Evolutionary conservation across 108 stramenopile genomes (phyloP), one percentile per base, ranked within the genome.

Genomic region (Fistulifera pelliculosa): DNA sequence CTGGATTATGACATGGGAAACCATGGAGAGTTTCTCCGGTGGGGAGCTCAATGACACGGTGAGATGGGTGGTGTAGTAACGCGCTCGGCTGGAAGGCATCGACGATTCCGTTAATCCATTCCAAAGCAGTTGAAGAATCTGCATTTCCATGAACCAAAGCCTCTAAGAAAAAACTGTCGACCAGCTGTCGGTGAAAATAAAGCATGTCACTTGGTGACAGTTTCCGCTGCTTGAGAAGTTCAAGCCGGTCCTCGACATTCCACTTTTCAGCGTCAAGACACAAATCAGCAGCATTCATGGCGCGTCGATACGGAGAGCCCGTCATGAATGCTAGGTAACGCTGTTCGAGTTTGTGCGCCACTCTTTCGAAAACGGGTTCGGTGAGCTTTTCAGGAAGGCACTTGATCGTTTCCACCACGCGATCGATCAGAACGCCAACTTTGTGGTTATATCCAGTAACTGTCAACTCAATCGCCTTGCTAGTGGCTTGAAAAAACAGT

Each of bases 401-500:
- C 5, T 53, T 7, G 1, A 57, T 23, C 6, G 62, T 54, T 38
- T 76, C 63, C 31, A 94, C 47, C 16, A 84, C 44, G 0, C 68
- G 62, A 50, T 77, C 63, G 17, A 87, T 65, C 49, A 91, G 67
- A 8, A 70, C 57, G 45, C 55, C 52, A 16, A 79, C 70, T 61
- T 94, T 94, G 66, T 94, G 88, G 49, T 68, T 68, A 71, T 86
- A 94, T 1, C 93, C 93, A 14, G 65, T 58, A 7, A 79, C 49
- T 15, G 71, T 70, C 8, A 79, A n/a, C 26, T 76, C 74, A 11
- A 76, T 53, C 3, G 67, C 74, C 21, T 17, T 23, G 16, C 38
- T 41, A 31, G 1, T 61, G 58, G 15, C 48, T 28, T 39, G 57
- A 49, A 82, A 14, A 24, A 43, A 52, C 69, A 75, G 39, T 77